Evolutionary conservation across 257 asterid species (phyloP), one percentile per base, ranked within the genome.

Genomic region (Leonotis leonurus): DNA sequence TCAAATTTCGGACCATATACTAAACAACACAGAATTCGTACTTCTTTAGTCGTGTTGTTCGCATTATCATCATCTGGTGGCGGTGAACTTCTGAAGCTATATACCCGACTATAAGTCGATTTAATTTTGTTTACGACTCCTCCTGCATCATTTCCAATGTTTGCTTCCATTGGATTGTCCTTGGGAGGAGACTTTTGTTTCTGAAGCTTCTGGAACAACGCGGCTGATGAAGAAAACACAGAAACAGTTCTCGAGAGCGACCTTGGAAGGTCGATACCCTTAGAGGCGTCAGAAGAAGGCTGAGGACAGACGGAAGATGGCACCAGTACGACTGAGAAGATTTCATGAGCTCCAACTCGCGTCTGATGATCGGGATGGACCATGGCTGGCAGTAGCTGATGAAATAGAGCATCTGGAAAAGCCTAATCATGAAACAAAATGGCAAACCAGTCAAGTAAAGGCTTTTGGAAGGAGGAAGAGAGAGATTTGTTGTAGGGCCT

Each of bases 141-240:
- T 14, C 17, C 72, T 50, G 80, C 49, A 63, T 76, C 83, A 26
- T 70, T 76, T 35, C 77, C 80, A n/a, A 56, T 58, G 46, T 53
- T 70, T 29, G 41, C 50, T 51, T 75, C 85, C 39, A 32, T n/a
- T 49, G 40, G 41, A 59, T 54, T 84, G 69, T 77, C 83, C 55
- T 57, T 69, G 12, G 76, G 53, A 74, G 73, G 37, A 43, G 62
- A 21, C 14, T 64, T 78, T 62, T 79, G 90, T 69, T 76, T 82
- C 60, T 69, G 81, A 79, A 92, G 73, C 84, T 86, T 89, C 66
- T 76, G 91, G 58, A 92, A 92, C 69, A 92, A 83, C 6, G 95
- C 97, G 53, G 97, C 93, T 57, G 99, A 92, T 50, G 99, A 89
- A 51, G 99, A 89, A 70, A 92, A 89, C 71, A 89, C 97, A 13